Evolutionary conservation across 257 asterid species (phyloP), one percentile per base, ranked within the genome.

Genomic region (Jasminum sambac): DNA sequence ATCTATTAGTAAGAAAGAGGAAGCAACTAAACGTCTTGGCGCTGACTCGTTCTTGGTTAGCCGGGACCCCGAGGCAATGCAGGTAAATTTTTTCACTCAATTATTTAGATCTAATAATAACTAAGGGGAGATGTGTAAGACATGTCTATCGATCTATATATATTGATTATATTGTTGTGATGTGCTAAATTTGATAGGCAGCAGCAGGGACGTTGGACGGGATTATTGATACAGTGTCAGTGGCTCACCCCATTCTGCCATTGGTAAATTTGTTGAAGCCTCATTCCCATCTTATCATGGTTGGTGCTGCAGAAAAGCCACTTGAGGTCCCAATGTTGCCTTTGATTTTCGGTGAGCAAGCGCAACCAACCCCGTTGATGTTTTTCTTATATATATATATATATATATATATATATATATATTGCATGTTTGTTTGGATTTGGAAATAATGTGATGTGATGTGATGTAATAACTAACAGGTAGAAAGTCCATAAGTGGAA

Each of bases 31-130:
- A 5, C 64, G 65, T 23, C 74, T 82, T n/a, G 91, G 89, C 0
- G 89, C 83, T 0, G 89, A 84, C 42, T 36, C 77, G 8, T 86
- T 84, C 36, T 25, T 86, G 69, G 67, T 84, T 26, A 84, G 91
- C 72, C 48, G 52, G 17, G 87, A 86, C 40, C 74, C 58, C 5
- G 83, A 84, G 4, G 74, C 82, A 17, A 48, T 86, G 83, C 81
- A 78, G 79, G 83, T 76, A 5, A 52, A 26, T 7, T 10, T 50
- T 19, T 30, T 30, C 36, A 30, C n/a, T 30, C 36, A 4, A 30
- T 4, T 30, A 1, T 30, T 30, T 4, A 30, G 36, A 30, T 30
- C 36, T 11, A 19, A 52, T 0, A 19, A 24, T 52, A 52, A 52
- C 9, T 17, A 17, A 8, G 17, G 9, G 2, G 8, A 17, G 17